Evolutionary conservation across 352 stramenopile species (phyloP), one percentile per base, ranked within the genome.

Genomic region (Globisporangium cederbergense): DNA sequence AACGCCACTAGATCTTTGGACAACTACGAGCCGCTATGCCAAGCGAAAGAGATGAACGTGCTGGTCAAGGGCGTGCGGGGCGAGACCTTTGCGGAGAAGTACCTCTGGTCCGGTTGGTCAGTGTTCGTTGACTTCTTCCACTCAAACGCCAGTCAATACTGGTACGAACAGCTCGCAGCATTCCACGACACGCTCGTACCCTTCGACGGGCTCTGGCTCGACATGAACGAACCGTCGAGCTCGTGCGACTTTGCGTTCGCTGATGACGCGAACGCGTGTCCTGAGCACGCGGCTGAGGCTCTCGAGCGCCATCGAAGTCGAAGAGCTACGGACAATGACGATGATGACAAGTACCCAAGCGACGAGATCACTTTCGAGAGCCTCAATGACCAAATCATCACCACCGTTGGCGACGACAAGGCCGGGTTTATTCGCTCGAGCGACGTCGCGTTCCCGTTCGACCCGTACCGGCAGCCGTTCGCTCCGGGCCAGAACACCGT

Each of bases 91-190:
- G 88, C 85, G 0, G 68, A 94, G 49, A 93, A 94, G 62, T 74
- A 77, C 18, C 80, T 95, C 2, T 77, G 75, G 32, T 81, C 76
- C 0, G 72, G 75, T 1, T 92, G 86, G 76, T 83, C 84, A 6
- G 73, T 75, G 10, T 95, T 94, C 61, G 76, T 95, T 4, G 89
- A 97, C 38, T 97, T 96, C 45, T 91, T 92, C 43, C 79, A 96
- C 34, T 87, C 89, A 3, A 76, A 90, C 51, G 76, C 89, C 40
- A 78, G 74, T 8, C 46, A 45, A 0, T 97, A 79, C 49, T 96
- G 88, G 83, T 63, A 71, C 3, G 70, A 89, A n/a, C 80, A 93
- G 58, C 64, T 96, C 3, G 51, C 68, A 0, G 68, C 61, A 3
- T 94, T 93, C 32, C 74, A 92, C 62, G 66, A 86, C 13, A 71